phyloP scores from a whole-genome alignment of 2,329 filamentous ascomycete genomes.

The Talaromyces verruculosus region DNA sequence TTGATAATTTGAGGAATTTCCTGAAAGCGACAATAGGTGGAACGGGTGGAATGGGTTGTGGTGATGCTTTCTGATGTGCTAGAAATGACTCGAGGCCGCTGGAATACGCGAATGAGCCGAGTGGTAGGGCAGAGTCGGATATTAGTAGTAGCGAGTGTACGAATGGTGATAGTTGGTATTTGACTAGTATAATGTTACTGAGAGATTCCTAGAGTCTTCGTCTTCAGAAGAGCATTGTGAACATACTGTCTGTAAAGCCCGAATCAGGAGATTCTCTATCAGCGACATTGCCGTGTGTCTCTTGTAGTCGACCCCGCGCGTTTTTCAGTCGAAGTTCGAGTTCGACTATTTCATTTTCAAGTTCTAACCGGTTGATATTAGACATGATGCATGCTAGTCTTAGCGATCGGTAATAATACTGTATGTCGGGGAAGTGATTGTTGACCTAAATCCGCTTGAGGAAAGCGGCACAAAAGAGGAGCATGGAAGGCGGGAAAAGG shows the following conservation, averaged over 20 bases:
- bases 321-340: slow-evolving; percentile 51
- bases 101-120: slow-evolving; percentile 66
- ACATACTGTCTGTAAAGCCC: slow-evolving; percentile 21
- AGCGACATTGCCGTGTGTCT: slow-evolving; percentile 20
- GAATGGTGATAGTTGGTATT: slow-evolving; percentile 20
- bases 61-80: slow-evolving; percentile 53
- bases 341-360: slow-evolving; percentile 45
- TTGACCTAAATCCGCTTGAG: background rate
- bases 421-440: background rate
- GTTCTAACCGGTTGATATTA: slow-evolving; percentile 21
- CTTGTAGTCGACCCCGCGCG: slow-evolving; percentile 45
- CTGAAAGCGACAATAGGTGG: slow-evolving; percentile 49
- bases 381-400: background rate
- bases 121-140: slow-evolving; percentile 62
- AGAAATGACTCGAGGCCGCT: slow-evolving; percentile 65
- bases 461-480: background rate
- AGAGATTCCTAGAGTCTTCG: background rate
- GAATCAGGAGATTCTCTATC: slow-evolving; percentile 5
- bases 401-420: background rate
- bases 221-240: background rate
- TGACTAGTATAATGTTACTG: background rate
- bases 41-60: slow-evolving; percentile 24
- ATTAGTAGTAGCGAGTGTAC: slow-evolving; percentile 60
- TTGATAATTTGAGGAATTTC: slow-evolving; percentile 57
- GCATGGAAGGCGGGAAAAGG: slow-evolving; percentile 2